Base-by-base conservation (phyloP, 805 yeast genomes). In the Yarrowia osloensis region DNA sequence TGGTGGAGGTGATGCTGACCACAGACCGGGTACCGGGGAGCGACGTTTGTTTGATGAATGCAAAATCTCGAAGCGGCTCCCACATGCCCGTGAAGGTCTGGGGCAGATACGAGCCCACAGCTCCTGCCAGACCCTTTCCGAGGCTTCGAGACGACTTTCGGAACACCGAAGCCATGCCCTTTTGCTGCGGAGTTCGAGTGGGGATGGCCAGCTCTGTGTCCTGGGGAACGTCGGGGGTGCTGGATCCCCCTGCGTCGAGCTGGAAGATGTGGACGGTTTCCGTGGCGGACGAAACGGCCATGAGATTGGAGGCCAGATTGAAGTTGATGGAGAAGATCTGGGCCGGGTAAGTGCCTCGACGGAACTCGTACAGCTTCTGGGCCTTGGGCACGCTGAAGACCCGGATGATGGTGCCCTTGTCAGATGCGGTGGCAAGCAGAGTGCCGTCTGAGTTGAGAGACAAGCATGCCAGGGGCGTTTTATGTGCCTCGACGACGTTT, bases 211-310 rank as follows among this genome's bases (percentile, higher is more conserved):
- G 50, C 15, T 47, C 59, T 7, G 59, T 49, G 28, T 63, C 39
- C 24, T 47, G 59, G 6, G 67, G 47, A 26, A 50, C 47, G 11
- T 47, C 67, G 17, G 54, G 54, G 11, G 57, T 37, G 47, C 24
- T 50, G 21, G 66, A 65, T 26, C 39, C 66, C 3, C 62, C 70
- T 21, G 63, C 55, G 5, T 65, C 59, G 65, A 93, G 77, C 68
- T 92, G 83, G 81, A 94, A 95, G 42, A 95, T 86, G 76, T 95
- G 99, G 24, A 95, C 93, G 0, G 99, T 95, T 50, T 90, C 96
- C 22, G 96, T 91, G 2, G 96, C 86, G 29, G 96, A 88, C 12
- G 94, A 86, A 28, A 94, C 97, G n/a, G 91, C 85, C 33, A 95
- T 79, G 69, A 88, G 84, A 17, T 82, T 81, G 68, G 89, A 87